phyloP scores from a whole-genome alignment of 164 flowering plant species.

The Houttuynia cordata region DNA sequence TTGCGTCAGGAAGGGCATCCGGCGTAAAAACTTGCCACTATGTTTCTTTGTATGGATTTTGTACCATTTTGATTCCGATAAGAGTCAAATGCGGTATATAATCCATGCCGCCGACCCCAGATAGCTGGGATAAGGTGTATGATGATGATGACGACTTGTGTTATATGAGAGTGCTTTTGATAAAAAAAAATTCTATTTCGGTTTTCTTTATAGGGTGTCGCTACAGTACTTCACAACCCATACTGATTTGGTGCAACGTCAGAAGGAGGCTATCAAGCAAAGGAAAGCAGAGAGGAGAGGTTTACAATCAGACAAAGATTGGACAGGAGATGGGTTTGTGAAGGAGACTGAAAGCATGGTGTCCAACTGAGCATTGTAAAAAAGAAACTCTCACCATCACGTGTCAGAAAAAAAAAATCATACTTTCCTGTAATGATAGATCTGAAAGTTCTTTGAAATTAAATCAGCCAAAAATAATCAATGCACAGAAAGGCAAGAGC shows the following conservation, averaged over 20 bases:
- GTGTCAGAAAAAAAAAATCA: neutral
- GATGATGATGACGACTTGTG: too few species aligned
- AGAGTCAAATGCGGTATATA: too few species aligned
- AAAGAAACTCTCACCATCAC: neutral
- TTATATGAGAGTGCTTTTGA: neutral
- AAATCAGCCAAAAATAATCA: neutral
- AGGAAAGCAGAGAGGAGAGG: slow-evolving; percentile 78
- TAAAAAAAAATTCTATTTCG: neutral
- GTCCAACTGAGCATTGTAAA: slow-evolving; percentile 38
- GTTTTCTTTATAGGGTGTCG: slow-evolving; percentile 40
- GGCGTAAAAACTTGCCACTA: too few species aligned
- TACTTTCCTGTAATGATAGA: neutral
- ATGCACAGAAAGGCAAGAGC: neutral
- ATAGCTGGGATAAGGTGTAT: too few species aligned
- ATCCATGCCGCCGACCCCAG: too few species aligned
- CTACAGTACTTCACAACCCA: slow-evolving; percentile 86
- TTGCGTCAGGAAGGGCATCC: too few species aligned
- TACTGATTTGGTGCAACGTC: slow-evolving; percentile 67
- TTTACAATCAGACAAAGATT: slow-evolving; percentile 80
- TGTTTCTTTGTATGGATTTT: too few species aligned
- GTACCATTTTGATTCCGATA: too few species aligned
- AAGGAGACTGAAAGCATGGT: slow-evolving; percentile 93
- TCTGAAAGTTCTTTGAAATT: neutral
- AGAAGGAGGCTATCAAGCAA: slow-evolving; percentile 67
- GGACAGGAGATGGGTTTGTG: slow-evolving; percentile 98